Conservation (phyloP, 2,329 filamentous ascomycete species). For the Leptodontidium sp. region DNA sequence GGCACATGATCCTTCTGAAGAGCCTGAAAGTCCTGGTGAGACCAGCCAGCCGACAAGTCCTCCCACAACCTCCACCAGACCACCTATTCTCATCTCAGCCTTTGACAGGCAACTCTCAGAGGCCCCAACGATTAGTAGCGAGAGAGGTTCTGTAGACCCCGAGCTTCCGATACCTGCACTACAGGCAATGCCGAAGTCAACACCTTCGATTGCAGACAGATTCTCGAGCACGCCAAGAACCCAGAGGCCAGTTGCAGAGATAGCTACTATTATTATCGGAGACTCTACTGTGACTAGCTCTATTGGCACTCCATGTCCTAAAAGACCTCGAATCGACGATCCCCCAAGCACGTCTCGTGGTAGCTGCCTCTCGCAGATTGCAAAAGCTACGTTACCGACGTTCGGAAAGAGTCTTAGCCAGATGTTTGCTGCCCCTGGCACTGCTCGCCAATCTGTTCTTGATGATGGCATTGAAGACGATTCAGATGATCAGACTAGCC, state of each 20-base stretch:
- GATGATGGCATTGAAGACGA: slow-evolving; percentile 31
- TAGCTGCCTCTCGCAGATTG: slow-evolving; percentile 11
- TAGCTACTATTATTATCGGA: slow-evolving; percentile 48
- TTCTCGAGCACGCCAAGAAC: slow-evolving; percentile 36
- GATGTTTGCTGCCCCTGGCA: slow-evolving; percentile 44
- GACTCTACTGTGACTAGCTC: slow-evolving; percentile 45
- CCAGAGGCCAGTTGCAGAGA: slow-evolving; percentile 37
- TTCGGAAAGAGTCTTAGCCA: slow-evolving; percentile 45
- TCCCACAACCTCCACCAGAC: slow-evolving; percentile 14
- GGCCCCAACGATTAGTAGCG: slow-evolving; percentile 13
- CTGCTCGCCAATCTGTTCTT: slow-evolving; percentile 23
- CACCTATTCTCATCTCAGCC: slow-evolving; percentile 8
- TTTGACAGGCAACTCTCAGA: slow-evolving; percentile 5
- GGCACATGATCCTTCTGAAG: slow-evolving; percentile 31
- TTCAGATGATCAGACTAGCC: slow-evolving; percentile 24
- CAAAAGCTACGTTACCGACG: slow-evolving; percentile 32
- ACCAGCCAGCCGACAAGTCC: slow-evolving; percentile 32
- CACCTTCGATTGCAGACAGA: slow-evolving; percentile 38
- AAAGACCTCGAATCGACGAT: slow-evolving; percentile 36
- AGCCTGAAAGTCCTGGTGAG: slow-evolving; percentile 35
- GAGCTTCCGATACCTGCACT: slow-evolving; percentile 40
- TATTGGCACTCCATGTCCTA: slow-evolving; percentile 42
- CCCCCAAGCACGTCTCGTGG: slow-evolving; percentile 20
- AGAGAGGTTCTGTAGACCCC: slow-evolving; percentile 15
- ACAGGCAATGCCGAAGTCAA: slow-evolving; percentile 39